Conservation (phyloP, 2,329 filamentous ascomycete species). For the Talaromyces rugulosus region DNA sequence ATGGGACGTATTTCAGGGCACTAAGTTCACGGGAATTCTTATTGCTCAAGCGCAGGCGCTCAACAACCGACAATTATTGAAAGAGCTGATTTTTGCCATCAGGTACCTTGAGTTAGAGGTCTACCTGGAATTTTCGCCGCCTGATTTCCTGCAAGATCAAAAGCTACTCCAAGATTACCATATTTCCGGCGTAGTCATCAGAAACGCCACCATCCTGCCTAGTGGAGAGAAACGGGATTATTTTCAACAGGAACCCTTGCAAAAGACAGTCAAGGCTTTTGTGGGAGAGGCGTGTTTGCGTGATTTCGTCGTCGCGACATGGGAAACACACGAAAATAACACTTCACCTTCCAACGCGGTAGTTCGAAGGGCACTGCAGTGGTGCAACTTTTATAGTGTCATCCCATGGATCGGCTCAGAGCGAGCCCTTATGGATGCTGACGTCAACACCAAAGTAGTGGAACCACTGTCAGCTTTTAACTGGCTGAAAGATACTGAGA, state of each 20-base stretch:
- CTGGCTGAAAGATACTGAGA: slow-evolving; percentile 44
- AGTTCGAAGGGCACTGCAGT: slow-evolving; percentile 40
- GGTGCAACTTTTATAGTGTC: slow-evolving; percentile 46
- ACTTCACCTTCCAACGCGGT: slow-evolving; percentile 38
- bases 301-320: slow-evolving; percentile 41
- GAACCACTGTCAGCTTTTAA: slow-evolving; percentile 45
- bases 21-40: slow-evolving; percentile 37
- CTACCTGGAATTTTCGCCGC: slow-evolving; percentile 40
- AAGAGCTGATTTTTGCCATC: slow-evolving; percentile 30
- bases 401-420: slow-evolving; percentile 42
- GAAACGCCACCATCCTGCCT: slow-evolving; percentile 39
- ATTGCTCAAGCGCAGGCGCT: slow-evolving; percentile 39
- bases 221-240: slow-evolving; percentile 42
- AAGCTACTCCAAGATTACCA: slow-evolving; percentile 30
- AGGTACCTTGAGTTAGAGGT: slow-evolving; percentile 35
- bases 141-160: slow-evolving; percentile 36
- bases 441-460: slow-evolving; percentile 24
- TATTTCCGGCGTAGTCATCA: slow-evolving; percentile 36
- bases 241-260: slow-evolving; percentile 40
- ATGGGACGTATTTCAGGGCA: slow-evolving; percentile 20
- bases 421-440: slow-evolving; percentile 33
- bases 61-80: slow-evolving; percentile 26
- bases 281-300: slow-evolving; percentile 43
- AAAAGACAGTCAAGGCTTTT: slow-evolving; percentile 41
- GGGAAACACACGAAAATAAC: slow-evolving; percentile 43